Base-by-base conservation (phyloP, 805 yeast species). In the Lipomyces spencermartinsiae region DNA sequence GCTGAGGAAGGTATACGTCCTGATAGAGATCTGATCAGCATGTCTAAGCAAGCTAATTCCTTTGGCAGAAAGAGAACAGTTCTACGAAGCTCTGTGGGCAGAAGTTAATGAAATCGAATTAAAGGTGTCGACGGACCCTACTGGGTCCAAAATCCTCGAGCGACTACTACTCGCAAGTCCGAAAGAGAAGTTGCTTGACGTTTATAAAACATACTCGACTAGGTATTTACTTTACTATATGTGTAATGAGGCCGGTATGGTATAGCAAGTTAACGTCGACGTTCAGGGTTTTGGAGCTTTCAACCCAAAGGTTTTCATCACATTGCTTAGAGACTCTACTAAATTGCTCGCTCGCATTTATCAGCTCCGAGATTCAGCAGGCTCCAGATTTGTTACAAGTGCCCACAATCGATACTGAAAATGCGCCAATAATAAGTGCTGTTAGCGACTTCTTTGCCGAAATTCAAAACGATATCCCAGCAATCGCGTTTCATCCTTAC, bases 81-180 rank as follows among this genome's bases (percentile, higher is more conserved):
- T 94, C 75, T 87, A 92, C 37, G 78, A 84, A 2, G 89, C 95
- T 73, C 91, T 94, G 1, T 83, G 93, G 72, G 94, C 89, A 71
- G 99, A 95, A 80, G 85, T 93, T 29, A 83, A 84, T 59, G 97
- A 97, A 1, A 93, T 93, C 74, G 98, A 94, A 78, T 81, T 95
- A 73, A 94, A 95, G 78, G 83, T 94, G 54, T 97, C 91, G 3
- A 94, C 97, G 1, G 93, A 94, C 76, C 98, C 93, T 76, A 92
- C 94, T 66, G 93, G 98, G 78, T 94, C 98, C 31, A 94, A 94
- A 77, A 83, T 95, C 67, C 84, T 95, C 82, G 99, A 94, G 79
- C 83, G 99, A 76, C 80, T 94, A 69, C 85, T 94, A n/a, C 79
- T 91, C 55, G 80, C 82, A 22, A 89, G 93, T 16, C 82, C 84